Conservation (phyloP, 2,329 filamentous ascomycete genomes). For the Akanthomyces muscarius region DNA sequence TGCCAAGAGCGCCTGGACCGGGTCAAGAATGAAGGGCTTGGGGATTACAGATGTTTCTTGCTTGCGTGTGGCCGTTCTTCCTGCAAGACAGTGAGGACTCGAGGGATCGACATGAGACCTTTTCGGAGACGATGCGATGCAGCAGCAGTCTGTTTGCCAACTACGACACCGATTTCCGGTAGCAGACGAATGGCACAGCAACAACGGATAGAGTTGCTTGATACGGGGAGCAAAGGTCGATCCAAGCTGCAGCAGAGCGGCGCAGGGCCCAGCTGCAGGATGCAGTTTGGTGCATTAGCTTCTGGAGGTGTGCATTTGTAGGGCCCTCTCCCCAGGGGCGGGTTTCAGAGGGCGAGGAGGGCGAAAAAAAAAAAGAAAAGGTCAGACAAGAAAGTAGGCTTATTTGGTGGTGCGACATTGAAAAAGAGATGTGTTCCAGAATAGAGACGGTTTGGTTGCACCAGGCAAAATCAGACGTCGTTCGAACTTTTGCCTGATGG, state of each 20-base stretch:
- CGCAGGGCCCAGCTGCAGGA: constrained; percentile 8
- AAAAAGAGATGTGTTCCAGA: no score
- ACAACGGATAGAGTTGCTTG: constrained; percentile 11
- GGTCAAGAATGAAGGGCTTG: neutral
- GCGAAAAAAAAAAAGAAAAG: neutral
- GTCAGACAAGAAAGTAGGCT: neutral
- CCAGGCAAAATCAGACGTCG: neutral
- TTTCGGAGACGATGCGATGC: neutral
- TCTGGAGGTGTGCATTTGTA: neutral
- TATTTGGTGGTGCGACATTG: neutral
- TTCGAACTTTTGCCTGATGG: neutral
- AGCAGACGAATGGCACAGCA: neutral
- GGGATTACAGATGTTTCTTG: neutral
- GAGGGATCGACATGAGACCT: neutral
- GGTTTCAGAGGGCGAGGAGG: neutral
- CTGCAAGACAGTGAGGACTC: neutral
- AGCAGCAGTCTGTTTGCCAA: neutral
- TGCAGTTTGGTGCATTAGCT: constrained; percentile 1
- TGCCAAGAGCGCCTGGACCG: constrained; percentile 1
- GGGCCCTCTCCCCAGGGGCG: neutral
- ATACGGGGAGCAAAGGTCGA: constrained; percentile 8
- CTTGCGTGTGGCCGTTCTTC: neutral
- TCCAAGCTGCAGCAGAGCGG: constrained; percentile 6
- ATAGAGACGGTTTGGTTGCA: neutral
- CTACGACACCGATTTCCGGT: neutral